Conservation (phyloP, 2,329 filamentous ascomycete genomes). For the Ceratocystis alfenasii region DNA sequence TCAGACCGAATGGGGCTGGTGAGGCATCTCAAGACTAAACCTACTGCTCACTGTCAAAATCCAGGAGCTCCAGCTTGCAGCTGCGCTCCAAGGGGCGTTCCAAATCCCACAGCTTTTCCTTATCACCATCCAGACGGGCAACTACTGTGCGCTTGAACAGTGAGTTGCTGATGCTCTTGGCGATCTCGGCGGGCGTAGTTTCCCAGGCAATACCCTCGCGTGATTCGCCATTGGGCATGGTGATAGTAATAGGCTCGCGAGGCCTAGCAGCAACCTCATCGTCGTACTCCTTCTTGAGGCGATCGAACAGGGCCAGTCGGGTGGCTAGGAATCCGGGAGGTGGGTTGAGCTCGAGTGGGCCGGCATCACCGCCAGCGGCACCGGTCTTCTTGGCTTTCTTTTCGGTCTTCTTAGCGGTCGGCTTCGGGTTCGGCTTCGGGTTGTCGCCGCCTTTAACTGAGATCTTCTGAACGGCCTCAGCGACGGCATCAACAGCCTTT, state of each 20-base stretch:
- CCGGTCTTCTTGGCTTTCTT: conserved; percentile 36
- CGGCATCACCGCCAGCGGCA: conserved; percentile 29
- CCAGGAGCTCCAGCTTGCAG: conserved; percentile 72
- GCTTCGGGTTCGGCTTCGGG: conserved; percentile 16
- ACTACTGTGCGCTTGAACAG: conserved; percentile 78
- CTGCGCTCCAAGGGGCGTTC: conserved; percentile 79
- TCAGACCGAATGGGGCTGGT: neutral
- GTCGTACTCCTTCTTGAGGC: conserved; percentile 72
- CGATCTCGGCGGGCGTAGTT: conserved; percentile 72
- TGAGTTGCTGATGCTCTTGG: conserved; percentile 70
- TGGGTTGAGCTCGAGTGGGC: conserved; percentile 39
- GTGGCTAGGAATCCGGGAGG: conserved; percentile 69
- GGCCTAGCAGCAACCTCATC: conserved; percentile 61
- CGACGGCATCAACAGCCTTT: conserved; percentile 38
- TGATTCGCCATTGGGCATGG: conserved; percentile 58
- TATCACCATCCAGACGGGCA: conserved; percentile 64
- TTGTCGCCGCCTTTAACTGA: conserved; percentile 36
- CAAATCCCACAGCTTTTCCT: conserved; percentile 73
- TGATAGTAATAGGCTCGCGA: conserved; percentile 61
- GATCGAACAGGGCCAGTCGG: conserved; percentile 63
- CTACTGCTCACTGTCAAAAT: conserved; percentile 47
- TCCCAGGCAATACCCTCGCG: conserved; percentile 75
- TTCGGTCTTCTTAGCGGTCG: conserved; percentile 35
- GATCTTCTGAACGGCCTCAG: conserved; percentile 50
- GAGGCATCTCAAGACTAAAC: conserved; percentile 1